Evolutionary conservation across 441 rosid species (phyloP), one percentile per base, ranked within the genome.

Genomic region (Viola pubescens): DNA sequence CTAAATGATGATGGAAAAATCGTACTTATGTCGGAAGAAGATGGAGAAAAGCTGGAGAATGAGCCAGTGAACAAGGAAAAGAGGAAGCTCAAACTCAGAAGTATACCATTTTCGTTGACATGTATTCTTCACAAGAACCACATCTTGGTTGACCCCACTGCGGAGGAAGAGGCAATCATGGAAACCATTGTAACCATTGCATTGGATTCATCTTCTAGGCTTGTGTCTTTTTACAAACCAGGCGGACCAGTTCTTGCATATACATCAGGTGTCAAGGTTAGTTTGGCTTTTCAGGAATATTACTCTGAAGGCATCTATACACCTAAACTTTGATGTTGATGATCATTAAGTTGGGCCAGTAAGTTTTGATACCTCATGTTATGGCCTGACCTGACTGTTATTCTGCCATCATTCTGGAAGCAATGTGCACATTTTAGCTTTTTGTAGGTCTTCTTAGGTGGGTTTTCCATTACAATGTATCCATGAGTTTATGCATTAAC

Each of bases 151-250:
- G 97, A 88, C 70, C 96, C 98, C 16, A 88, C 89, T 37, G 75
- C 87, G 0, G 95, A 90, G 78, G 99, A 94, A 81, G 99, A 88
- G 68, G 77, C 88, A 5, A 74, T 86, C 60, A 86, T 88, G 95
- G 90, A 88, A 76, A 88, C 97, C 39, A 57, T 70, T 14, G 76
- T 82, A 58, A 86, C 89, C 0, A 82, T 86, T 58, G 96, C 86
- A 59, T 77, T 90, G 68, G 89, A 94, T 76, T 76, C 88, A 61
- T 86, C 86, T 14, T 72, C 79, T 62, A 87, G 84, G 65, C 82
- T 90, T 52, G 84, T 94, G 37, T 86, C 89, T 11, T 80, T 90
- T 57, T 83, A 83, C 70, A 94, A 94, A 68, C 89, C 96, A 10
- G 98, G 97, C 54, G 97, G 98, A 62, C 64, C 71, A 0, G 89